Evolutionary conservation across 768 basidiomycete species (phyloP), one percentile per base, ranked within the genome.

Genomic region (Peribolospora baueri): DNA sequence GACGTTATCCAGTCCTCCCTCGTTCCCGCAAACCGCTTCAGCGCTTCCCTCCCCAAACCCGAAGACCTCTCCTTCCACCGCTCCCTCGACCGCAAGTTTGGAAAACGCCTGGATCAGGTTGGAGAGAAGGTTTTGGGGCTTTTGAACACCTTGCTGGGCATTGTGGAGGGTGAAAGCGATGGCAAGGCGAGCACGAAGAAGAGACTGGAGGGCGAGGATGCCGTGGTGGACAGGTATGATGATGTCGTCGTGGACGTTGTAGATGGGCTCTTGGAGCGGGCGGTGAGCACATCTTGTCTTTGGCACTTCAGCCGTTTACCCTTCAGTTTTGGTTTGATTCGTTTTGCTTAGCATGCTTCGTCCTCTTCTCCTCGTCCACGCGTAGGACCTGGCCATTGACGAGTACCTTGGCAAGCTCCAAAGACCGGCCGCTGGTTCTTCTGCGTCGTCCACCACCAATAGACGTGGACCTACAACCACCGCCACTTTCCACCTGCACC

Each of bases 41-140:
- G 25, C 25, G 25, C 25, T 1, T 25, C 25, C 5, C 59, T 71
- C 5, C 69, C 70, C 9, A 50, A 51, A 7, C 81, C 86, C 3
- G 59, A 70, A 10, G 90, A 95, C 69, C 71, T 97, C 55, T 68
- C 73, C n/a, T 95, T 88, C 67, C 84, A 93, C 68, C 80, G 84
- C 36, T 83, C 88, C 2, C 76, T 97, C 58, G 81, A 90, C 65
- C 67, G 75, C 4, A 70, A 68, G 2, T 72, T 93, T 54, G 81
- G 80, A 2, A 70, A 71, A 54, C 75, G 79, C 46, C 67, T 93
- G 42, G 88, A 95, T 62, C 66, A 63, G 3, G 74, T 82, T 54
- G 80, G 83, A 0, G 67, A 73, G 11, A 72, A 76, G 40, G 73
- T 90, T 3, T 72, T 93, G 25, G 66, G 70, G 6, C 62, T 87